Evolutionary conservation across 371 early-diverging fungal species (phyloP).

Genomic region (Mucor racemosus): DNA sequence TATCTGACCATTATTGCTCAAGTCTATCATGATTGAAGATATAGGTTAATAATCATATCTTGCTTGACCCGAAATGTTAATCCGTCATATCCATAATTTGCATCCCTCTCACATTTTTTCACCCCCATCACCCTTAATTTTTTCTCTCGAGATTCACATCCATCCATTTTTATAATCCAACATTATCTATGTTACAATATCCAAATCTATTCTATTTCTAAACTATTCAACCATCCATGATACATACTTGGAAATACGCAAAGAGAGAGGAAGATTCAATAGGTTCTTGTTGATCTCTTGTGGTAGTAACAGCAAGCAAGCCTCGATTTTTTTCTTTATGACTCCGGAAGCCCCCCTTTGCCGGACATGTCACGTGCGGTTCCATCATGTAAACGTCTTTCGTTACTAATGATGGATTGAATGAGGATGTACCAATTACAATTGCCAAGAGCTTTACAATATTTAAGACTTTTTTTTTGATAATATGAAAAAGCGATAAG

Average conservation of each 20-base stretch:
- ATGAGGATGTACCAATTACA: neutral
- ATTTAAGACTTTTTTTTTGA: no score
- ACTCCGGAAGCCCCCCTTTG: neutral
- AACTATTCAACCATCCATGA: neutral
- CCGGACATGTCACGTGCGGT: neutral
- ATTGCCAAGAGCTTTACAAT: neutral
- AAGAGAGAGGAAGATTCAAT: constrained; percentile 33
- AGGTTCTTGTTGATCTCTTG: constrained; percentile 3
- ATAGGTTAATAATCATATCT: neutral
- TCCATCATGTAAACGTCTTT: neutral
- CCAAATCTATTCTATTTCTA: neutral
- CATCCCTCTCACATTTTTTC: neutral
- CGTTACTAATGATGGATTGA: neutral
- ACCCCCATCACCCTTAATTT: neutral
- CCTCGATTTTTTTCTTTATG: neutral
- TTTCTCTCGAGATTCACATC: constrained; percentile 5
- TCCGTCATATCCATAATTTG: neutral
- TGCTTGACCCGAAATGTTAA: neutral
- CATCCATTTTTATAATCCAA: constrained; percentile 6
- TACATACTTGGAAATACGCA: constrained; percentile 34
- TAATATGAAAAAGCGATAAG: no score
- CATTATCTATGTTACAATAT: neutral
- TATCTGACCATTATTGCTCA: constrained; percentile 61
- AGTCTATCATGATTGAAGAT: constrained; percentile 16
- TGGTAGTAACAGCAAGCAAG: constrained; percentile 16